Evolutionary conservation across 306 rosid species (phyloP), one percentile per base, ranked within the genome.

Genomic region (Casuarina glauca): DNA sequence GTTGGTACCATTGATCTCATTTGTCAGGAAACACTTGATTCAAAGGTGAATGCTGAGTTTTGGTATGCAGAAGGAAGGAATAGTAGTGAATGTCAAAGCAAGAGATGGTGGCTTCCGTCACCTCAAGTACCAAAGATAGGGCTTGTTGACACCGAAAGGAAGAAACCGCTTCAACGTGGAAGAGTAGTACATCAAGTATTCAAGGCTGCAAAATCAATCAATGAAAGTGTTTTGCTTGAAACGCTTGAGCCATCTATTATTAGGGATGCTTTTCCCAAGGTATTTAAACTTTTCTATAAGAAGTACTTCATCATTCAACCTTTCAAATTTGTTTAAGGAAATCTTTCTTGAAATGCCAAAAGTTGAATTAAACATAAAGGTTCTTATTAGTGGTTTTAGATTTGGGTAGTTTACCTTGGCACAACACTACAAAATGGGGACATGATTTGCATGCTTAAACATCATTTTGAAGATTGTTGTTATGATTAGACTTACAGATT

Each of bases 201-300:
- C 87, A 95, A 95, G 89, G 98, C 98, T 79, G 89, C 97, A 45
- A 91, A 81, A 83, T 82, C 97, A 70, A 95, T 95, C 84, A 89
- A 92, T 60, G 91, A 90, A 84, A 92, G 82, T 78, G 86, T 91
- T 81, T 81, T 95, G 90, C 86, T 72, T 74, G 97, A 92, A 75
- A 95, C 92, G 90, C 96, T 97, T 32, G 96, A 92, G 76, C 97
- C 98, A 54, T 41, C 72, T 9, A 62, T 82, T 42, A 81, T 95
- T 52, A 85, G 26, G 83, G 91, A 87, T 39, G 98, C 98, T 49
- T 82, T 95, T 82, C 83, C 77, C 51, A 91, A 91, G 96, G 98
- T 94, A 81, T 78, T 77, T 10, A 39, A 82, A n/a, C 68, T 81
- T 32, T 81, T 20, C 26, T 20, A 20, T 20, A 0, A 20, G 0